A percentile compares a stretch with the other conserved stretches of the same genome.
phyloP scores from a whole-genome alignment of 176 grass and related monocot genomes.

The Coix lacrymajobi region DNA sequence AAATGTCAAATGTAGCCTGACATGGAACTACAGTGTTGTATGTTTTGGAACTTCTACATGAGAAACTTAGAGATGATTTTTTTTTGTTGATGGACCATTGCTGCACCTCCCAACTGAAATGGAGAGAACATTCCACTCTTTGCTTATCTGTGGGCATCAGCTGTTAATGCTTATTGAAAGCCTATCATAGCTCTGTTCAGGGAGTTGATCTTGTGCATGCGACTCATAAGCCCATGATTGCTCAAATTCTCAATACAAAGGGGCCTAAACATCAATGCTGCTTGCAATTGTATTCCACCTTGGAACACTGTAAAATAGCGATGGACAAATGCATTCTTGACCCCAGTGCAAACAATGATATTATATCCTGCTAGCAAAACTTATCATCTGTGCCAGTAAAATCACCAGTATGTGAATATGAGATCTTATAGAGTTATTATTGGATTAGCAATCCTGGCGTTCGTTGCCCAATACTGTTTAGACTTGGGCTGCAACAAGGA shows the following conservation, averaged over 20 bases:
- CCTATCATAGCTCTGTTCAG: background rate
- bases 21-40: background rate
- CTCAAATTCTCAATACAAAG: background rate
- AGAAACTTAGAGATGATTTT: background rate
- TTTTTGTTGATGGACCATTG: slow-evolving; percentile 1
- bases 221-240: background rate
- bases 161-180: background rate
- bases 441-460: background rate
- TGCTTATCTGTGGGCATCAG: background rate
- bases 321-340: background rate
- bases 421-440: background rate
- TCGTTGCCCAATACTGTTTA: background rate
- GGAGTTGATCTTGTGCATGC: background rate
- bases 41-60: background rate
- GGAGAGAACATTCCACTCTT: background rate
- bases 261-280: background rate
- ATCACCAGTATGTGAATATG: background rate
- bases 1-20: background rate
- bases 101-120: background rate
- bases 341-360: background rate
- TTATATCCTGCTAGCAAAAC: background rate
- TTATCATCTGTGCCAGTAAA: background rate
- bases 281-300: background rate
- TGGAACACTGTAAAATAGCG: background rate
- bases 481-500: background rate